phyloP scores from a whole-genome alignment of 495 filamentous ascomycete genomes.

The Daldinia grandis region DNA sequence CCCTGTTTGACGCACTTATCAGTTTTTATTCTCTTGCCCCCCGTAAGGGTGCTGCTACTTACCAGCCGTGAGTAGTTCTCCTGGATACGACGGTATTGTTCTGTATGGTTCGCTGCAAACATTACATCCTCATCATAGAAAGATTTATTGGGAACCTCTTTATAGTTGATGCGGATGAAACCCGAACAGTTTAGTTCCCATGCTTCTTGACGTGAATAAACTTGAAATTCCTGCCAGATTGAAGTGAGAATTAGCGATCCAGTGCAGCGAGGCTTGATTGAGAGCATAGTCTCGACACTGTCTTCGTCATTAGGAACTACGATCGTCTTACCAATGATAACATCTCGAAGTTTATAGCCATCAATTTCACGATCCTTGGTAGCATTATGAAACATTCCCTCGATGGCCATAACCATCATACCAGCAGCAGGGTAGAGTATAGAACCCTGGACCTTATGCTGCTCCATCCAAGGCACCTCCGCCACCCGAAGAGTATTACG shows the following conservation, averaged over 20 bases:
- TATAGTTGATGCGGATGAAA: neutral
- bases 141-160: neutral
- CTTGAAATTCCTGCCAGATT: neutral
- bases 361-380: constrained; percentile 12
- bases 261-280: neutral
- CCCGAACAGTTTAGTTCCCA: neutral
- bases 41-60: neutral
- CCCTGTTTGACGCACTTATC: too few species aligned
- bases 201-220: neutral
- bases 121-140: neutral
- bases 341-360: constrained; percentile 16
- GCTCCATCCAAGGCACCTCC: constrained; percentile 55
- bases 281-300: neutral
- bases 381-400: constrained; percentile 50
- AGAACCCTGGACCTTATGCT: constrained; percentile 50
- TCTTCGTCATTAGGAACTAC: neutral
- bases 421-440: constrained; percentile 57
- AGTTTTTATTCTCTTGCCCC: too few species aligned
- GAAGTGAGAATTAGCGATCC: neutral
- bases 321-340: constrained; percentile 2
- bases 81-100: neutral
- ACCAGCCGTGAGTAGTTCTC: neutral
- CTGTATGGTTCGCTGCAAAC: neutral
- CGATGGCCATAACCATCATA: constrained; percentile 54
- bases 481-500: constrained; percentile 47